Evolutionary conservation across 768 basidiomycete species (phyloP).

Genomic region (Candolleomyces aberdarensis): DNA sequence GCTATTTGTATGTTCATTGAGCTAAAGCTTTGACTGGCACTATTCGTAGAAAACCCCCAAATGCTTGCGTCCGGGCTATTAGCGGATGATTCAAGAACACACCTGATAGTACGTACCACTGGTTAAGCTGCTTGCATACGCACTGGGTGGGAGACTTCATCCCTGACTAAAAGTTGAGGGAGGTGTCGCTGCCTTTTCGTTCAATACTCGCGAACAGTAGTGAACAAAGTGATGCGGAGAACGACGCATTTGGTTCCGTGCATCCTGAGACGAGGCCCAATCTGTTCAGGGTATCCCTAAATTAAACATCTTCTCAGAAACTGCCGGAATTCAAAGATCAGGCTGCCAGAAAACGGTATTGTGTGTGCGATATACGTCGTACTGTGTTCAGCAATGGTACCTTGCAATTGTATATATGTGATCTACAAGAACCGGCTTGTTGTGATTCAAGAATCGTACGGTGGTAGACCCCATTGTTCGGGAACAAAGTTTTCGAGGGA

Average conservation of each 20-base stretch:
- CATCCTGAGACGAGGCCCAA: no score
- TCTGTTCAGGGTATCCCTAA: conserved; percentile 46
- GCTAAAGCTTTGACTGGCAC: background rate
- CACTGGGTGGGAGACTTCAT: conserved; percentile 24
- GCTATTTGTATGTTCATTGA: no score
- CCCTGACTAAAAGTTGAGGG: conserved; percentile 38
- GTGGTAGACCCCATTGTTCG: conserved; percentile 80
- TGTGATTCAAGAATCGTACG: conserved; percentile 35
- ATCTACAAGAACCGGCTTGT: no score
- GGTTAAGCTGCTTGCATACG: conserved; percentile 16
- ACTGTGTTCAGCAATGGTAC: no score
- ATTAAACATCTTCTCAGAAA: background rate
- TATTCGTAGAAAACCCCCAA: background rate
- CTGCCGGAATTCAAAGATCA: background rate
- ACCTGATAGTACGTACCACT: conserved; percentile 22
- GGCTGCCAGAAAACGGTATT: background rate
- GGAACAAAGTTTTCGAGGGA: conserved; percentile 76
- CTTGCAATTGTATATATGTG: no score
- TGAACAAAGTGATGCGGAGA: no score
- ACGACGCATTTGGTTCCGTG: no score
- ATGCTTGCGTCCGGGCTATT: background rate
- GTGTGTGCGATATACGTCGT: no score
- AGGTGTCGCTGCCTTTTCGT: conserved; percentile 32
- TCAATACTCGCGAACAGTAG: background rate
- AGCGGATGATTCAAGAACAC: background rate